Evolutionary conservation across 129 eudicot genomes (phyloP).

Genomic region (Pulicaria dysenterica): DNA sequence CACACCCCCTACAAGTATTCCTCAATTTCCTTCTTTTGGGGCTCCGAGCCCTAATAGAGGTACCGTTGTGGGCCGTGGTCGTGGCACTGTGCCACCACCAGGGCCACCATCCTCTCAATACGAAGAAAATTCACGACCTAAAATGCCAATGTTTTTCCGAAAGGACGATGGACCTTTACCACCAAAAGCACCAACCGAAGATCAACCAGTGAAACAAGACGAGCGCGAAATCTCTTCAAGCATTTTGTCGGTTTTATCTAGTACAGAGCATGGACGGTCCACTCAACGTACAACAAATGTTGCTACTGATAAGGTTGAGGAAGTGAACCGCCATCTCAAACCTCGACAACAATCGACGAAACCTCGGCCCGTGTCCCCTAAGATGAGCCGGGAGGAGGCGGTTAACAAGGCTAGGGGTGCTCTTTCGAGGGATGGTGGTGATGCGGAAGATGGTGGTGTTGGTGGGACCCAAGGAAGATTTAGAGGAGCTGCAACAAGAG

Average conservation of each 20-base stretch:
- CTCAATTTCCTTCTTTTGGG: conserved; percentile 30
- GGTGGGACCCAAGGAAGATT: conserved; percentile 27
- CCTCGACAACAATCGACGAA: conserved; percentile 30
- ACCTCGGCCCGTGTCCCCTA: conserved; percentile 33
- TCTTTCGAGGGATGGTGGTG: conserved; percentile 45
- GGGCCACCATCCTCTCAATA: conserved; percentile 15
- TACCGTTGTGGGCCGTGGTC: conserved; percentile 45
- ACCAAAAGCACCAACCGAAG: conserved; percentile 10
- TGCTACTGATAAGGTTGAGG: conserved; percentile 35
- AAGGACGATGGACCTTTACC: conserved; percentile 31
- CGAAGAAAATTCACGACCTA: conserved; percentile 28
- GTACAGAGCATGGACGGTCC: conserved; percentile 60
- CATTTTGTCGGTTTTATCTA: conserved; percentile 38
- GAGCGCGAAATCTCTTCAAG: conserved; percentile 30
- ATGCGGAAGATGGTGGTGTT: conserved; percentile 9
- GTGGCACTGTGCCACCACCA: conserved; percentile 28
- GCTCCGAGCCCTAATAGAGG: conserved; percentile 17
- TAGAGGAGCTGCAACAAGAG: conserved; percentile 21
- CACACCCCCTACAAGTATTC: conserved; percentile 31
- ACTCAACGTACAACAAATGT: background rate
- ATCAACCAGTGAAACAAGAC: conserved; percentile 9
- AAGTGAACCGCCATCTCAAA: conserved; percentile 62
- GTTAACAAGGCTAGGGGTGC: conserved; percentile 48
- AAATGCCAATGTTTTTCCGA: conserved; percentile 32
- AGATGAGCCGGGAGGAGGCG: conserved; percentile 60